Base-by-base conservation (phyloP, 2,329 filamentous ascomycete species). In the Thelonectria blattea region DNA sequence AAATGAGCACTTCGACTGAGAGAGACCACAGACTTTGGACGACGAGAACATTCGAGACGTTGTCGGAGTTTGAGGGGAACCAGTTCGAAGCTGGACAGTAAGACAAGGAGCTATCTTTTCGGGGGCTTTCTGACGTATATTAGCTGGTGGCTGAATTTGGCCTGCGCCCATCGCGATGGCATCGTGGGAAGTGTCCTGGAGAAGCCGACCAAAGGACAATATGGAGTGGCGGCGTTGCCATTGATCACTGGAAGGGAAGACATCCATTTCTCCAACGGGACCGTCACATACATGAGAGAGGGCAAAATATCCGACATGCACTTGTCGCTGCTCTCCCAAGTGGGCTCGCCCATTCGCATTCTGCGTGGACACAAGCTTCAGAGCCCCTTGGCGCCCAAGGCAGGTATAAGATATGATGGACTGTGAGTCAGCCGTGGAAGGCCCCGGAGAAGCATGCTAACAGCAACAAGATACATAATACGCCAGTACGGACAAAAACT, bases 141-240 rank as follows among this genome's bases (percentile, higher is more conserved):
- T 55, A 87, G 85, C 56, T 88, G 82, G 85, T 87, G 84, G 83
- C 70, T 85, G 17, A 83, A 85, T 54, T 74, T 86, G 32, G 79
- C 82, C 37, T 86, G 84, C 64, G 85, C 83, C 2, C 76, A 81
- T 60, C 79, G 83, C 27, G 85, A 87, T 65, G 84, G 85, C 18
- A 82, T 87, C 17, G 78, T 85, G 9, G 75, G 73, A 8, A 78
- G 73, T 53, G 75, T 77, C 12, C 64, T 72, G 3, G 81, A 85
- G 63, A 78, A 64, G 14, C 76, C 81, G 0, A 83, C 82, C 10
- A 79, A 75, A 58, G 80, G 80, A 7, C 73, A 73, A 39, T 83
- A 83, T 61, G 78, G 79, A 9, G 73, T 80, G 48, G 73, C 77
- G 2, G 77, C 80, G 1, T 71, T 87, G n/a, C 81, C 83, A 0